Evolutionary conservation across 257 asterid genomes (phyloP).

Genomic region (Fraxinus cuspidata): DNA sequence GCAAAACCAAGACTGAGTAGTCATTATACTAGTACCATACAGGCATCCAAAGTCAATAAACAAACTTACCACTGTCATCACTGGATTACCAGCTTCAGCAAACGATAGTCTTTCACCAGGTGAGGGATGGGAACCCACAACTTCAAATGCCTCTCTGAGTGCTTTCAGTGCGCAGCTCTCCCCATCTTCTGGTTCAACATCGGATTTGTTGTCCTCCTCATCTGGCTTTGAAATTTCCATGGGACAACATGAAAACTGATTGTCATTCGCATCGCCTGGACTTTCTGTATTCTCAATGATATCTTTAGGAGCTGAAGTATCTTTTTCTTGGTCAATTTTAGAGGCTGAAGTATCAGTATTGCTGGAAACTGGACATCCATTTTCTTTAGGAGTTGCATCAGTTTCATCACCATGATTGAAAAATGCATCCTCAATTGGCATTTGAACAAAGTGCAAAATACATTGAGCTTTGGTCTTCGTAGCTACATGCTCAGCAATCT

Average conservation of each 20-base stretch:
- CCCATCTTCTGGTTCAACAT: conserved; percentile 36
- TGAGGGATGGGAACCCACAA: conserved; percentile 69
- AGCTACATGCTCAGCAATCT: conserved; percentile 99
- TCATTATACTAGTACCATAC: not conserved
- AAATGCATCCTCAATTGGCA: conserved; percentile 95
- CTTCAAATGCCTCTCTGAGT: conserved; percentile 90
- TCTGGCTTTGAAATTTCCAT: conserved; percentile 60
- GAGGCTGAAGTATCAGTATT: conserved; percentile 42
- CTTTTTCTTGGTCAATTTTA: conserved; percentile 36
- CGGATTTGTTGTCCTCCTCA: conserved; percentile 44
- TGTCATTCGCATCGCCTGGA: conserved; percentile 43
- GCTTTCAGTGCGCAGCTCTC: conserved; percentile 70
- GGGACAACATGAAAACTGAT: conserved; percentile 51
- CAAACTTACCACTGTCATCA: conserved; percentile 86
- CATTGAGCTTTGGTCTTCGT: conserved; percentile 98
- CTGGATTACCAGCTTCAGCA: conserved; percentile 92
- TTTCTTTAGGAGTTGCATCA: conserved; percentile 45
- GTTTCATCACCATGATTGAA: conserved; percentile 52
- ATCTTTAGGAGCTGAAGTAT: conserved; percentile 45
- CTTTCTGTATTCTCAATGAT: conserved; percentile 47
- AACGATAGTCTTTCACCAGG: conserved; percentile 67
- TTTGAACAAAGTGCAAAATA: conserved; percentile 91
- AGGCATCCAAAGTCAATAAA: conserved; percentile 8
- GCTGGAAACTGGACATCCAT: conserved; percentile 41
- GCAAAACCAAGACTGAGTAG: conserved; percentile 19